These are phyloP conservation scores for Sideroxylon spinosum DNA, from an alignment of 179 eudicot genomes.

Conservation along the genomic window DNA sequence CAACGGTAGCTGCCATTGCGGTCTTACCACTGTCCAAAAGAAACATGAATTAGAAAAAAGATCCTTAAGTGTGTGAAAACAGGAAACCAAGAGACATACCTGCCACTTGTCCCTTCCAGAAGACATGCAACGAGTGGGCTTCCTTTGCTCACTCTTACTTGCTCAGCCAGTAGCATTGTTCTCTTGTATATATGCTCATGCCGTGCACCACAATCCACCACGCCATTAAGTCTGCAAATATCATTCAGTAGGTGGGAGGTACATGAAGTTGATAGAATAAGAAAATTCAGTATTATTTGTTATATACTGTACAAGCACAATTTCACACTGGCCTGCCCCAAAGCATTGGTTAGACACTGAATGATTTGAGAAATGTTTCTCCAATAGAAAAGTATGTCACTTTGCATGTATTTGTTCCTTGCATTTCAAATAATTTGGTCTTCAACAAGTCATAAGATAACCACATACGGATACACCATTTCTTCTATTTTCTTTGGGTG, in stretches of 20 bases:
- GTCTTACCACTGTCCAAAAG: slow-evolving; percentile 75
- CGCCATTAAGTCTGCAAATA: slow-evolving; percentile 74
- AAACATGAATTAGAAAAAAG: slow-evolving; percentile 10
- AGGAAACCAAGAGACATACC: slow-evolving; percentile 39
- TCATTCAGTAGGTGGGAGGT: slow-evolving; percentile 12
- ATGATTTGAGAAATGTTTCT: neutral
- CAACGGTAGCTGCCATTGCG: slow-evolving; percentile 95
- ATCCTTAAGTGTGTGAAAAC: neutral
- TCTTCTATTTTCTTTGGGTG: neutral
- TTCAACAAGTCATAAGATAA: neutral
- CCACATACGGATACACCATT: neutral
- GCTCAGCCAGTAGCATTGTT: slow-evolving; percentile 86
- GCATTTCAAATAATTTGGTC: neutral
- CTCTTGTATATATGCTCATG: slow-evolving; percentile 85
- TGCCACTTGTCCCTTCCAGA: slow-evolving; percentile 95
- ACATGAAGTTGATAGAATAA: neutral
- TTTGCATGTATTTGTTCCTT: neutral
- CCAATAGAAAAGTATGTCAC: neutral
- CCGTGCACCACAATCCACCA: slow-evolving; percentile 87
- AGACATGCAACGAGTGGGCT: slow-evolving; percentile 94
- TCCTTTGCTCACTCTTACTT: slow-evolving; percentile 91
- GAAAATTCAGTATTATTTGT: neutral
- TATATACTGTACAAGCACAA: neutral
- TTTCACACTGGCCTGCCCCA: neutral
- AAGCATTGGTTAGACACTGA: neutral